Percentiles rank a stretch among this genome's conserved stretches.
Conservation (phyloP, 2,329 filamentous ascomycete genomes). For the Escovopsis sp. region DNA sequence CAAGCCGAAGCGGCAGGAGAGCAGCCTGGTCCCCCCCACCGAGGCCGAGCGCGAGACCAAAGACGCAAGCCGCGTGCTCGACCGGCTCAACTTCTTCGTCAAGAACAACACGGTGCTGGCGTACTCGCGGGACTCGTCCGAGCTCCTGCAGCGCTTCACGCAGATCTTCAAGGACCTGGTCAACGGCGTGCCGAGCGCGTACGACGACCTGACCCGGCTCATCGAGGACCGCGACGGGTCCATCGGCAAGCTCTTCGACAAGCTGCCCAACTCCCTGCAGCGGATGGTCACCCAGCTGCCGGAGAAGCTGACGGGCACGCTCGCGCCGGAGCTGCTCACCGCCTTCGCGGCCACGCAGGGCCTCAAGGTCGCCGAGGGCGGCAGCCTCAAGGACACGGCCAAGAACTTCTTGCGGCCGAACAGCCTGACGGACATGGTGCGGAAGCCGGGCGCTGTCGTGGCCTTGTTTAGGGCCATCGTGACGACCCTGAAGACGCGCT, state of each 20-base stretch:
- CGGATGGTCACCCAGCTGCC: conserved; percentile 77
- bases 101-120: conserved; percentile 77
- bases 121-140: conserved; percentile 69
- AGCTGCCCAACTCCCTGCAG: conserved; percentile 65
- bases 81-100: conserved; percentile 69
- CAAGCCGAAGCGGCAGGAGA: conserved; percentile 23
- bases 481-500: conserved; percentile 70
- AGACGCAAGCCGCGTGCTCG: conserved; percentile 67
- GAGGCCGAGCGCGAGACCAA: conserved; percentile 40
- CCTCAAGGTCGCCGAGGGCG: conserved; percentile 39
- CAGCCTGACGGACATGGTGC: conserved; percentile 64
- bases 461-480: conserved; percentile 82
- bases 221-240: conserved; percentile 46
- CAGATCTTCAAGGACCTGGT: conserved; percentile 83
- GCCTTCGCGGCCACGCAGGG: conserved; percentile 60
- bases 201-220: conserved; percentile 61
- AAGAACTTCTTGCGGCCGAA: conserved; percentile 56
- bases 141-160: conserved; percentile 72
- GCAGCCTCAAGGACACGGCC: conserved; percentile 41
- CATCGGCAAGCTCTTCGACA: conserved; percentile 45
- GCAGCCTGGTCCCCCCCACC: conserved; percentile 20
- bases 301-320: conserved; percentile 57
- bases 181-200: conserved; percentile 86
- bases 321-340: conserved; percentile 73
- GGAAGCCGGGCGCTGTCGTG: conserved; percentile 74